Evolutionary conservation across 768 basidiomycete species (phyloP), one percentile per base, ranked within the genome.

Genomic region (Rubroboletus pulcherrimus): DNA sequence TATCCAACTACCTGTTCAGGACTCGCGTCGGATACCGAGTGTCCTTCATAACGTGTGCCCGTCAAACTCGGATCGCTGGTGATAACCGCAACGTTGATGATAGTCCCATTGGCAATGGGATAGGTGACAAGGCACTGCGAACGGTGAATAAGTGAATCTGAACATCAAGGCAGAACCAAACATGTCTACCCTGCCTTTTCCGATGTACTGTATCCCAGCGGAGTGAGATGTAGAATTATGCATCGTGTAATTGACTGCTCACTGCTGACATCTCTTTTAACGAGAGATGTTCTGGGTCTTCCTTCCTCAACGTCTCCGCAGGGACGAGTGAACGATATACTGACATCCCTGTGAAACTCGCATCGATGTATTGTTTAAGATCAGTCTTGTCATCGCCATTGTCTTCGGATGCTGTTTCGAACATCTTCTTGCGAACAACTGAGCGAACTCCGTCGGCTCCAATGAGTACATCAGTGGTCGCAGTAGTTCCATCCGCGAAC

Each of bases 381-480:
- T 66, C 46, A 0, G 29, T 9, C 11, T 41, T 7, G 41, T 35
- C 39, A 1, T 30, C 15, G 1, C 10, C 6, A 1, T 47, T 5
- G 1, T 52, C 56, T n/a, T 33, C n/a, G 6, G 56, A 60, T 2
- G 58, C 65, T 40, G 31, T 24, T 42, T 59, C 64, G 17, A 68
- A 62, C 56, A 71, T 61, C 1, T 51, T 52, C 31, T 57, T 63
- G 31, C 71, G 71, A 24, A 68, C 63, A 2, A 50, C 45, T 1
- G 67, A 71, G 15, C 63, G 69, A 21, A 81, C 70, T 4, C 80
- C 80, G 56, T 80, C 79, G 39, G 76, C 77, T 4, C 78, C 80
- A 44, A 80, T 57, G 5, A 80, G 72, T 15, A 81, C 58, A 48
- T 81, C 74, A 9, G 78, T 69, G 30, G 61, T 67, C 10, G 71